Evolutionary conservation across 139 green algal species (phyloP), one percentile per base, ranked within the genome.

Genomic region (Penium margaritaceum): DNA sequence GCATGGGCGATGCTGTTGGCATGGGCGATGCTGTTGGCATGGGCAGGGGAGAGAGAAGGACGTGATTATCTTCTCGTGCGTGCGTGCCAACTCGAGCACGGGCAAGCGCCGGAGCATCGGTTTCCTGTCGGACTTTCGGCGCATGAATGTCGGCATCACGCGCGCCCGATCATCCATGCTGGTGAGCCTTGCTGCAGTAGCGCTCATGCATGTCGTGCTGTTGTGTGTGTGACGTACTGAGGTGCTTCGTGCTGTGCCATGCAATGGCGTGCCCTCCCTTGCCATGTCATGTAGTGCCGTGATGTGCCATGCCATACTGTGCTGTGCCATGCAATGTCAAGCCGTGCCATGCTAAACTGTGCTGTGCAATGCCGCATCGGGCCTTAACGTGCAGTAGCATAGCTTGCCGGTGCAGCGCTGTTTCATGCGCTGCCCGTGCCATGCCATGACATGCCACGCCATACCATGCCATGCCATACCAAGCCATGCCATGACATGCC

Each of bases 81-180:
- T 95, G 58, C 80, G 89, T 1, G 35, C 71, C 38, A 32, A 51
- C 29, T 32, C 41, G 27, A 47, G 24, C 24, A 57, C 67, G 19
- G 77, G 39, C 33, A 81, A 77, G 27, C 32, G 53, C 0, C 43
- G 62, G 29, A 39, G 74, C 46, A 84, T 83, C 6, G 76, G 76
- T 32, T 82, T 82, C 30, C n/a, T 82, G 60, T 83, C 88, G 0
- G 91, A 96, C 72, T 88, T 90, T 82, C 85, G 90, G 32, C 88
- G 91, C 69, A 89, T 96, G 80, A 96, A 96, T 67, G 91, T 96
- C 14, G 91, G 86, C 14, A 79, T 96, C 54, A 96, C 91, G 3
- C 83, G 90, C 4, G 90, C 90, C 4, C 85, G 88, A 7, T 87
- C 84, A 65, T 87, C 80, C 21, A 85, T 95, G 43, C 76, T 95